Conservation (phyloP, 805 yeast species). For the Candida easanensis region DNA sequence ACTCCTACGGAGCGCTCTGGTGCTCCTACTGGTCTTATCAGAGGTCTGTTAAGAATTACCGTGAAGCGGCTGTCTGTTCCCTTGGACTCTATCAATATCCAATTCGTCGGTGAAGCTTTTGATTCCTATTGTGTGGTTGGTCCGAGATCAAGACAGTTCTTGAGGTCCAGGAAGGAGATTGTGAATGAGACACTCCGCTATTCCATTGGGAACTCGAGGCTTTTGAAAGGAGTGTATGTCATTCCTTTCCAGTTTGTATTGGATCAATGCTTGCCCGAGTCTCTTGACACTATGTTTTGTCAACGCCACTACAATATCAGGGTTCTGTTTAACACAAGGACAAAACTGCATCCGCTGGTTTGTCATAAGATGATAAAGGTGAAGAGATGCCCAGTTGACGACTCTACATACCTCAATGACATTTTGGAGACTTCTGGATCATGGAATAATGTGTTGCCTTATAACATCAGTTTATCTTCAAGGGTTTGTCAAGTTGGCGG, state of each 20-base stretch:
- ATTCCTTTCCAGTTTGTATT: conserved; percentile 26
- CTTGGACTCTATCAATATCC: conserved; percentile 14
- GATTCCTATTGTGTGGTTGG: conserved; percentile 10
- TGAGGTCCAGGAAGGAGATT: background rate
- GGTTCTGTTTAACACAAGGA: conserved; percentile 3
- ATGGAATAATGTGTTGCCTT: conserved; percentile 21
- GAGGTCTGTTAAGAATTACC: conserved; percentile 16
- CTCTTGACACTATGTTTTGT: conserved; percentile 12
- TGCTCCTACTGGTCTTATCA: conserved; percentile 8
- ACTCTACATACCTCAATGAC: conserved; percentile 14
- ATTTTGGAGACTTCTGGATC: conserved; percentile 11
- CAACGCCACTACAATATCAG: conserved; percentile 16
- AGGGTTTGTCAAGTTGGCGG: conserved; percentile 18
- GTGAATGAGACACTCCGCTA: conserved; percentile 18
- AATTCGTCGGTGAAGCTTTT: conserved; percentile 14
- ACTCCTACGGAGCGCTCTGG: conserved; percentile 17
- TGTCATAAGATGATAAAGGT: conserved; percentile 8
- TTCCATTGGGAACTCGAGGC: background rate
- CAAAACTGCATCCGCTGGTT: background rate
- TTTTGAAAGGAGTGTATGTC: conserved; percentile 19
- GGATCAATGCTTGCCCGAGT: conserved; percentile 21
- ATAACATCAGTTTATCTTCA: conserved; percentile 16
- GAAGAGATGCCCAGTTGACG: conserved; percentile 17
- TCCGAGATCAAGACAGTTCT: background rate
- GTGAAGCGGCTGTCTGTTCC: conserved; percentile 10